Evolutionary conservation across 2,329 filamentous ascomycete species (phyloP), one percentile per base, ranked within the genome.

Genomic region (Nigrospora sphaerica): DNA sequence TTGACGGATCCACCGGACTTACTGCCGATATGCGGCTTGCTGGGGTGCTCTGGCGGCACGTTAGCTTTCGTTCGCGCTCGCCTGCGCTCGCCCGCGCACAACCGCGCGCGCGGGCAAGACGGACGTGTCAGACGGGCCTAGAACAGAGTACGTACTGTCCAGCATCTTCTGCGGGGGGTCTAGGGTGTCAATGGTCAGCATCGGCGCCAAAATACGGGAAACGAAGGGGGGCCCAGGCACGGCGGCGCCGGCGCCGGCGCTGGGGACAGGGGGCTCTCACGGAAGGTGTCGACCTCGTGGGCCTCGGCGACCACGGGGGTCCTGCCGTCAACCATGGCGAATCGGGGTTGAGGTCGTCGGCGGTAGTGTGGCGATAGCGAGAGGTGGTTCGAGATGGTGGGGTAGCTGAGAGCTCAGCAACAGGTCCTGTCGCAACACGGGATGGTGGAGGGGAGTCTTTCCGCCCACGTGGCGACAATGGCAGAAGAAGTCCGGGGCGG

Each of bases 201-300:
- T 28, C 23, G 6, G 10, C 5, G 23, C 23, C 23, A 9, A 9
- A 9, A 28, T 7, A 28, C 23, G 23, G 5, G 23, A 9, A 10
- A 28, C 23, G 23, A 9, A 28, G 23, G 23, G 10, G 6, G 6
- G 19, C 19, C 19, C 23, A 9, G 23, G 23, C 23, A 28, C 23
- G 23, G 23, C 23, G 23, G 23, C 23, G 23, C 23, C 23, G 23
- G 23, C 23, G 14, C 31, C 32, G 23, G 23, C 23, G 14, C 31
- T 17, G n/a, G 42, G 19, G 16, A 19, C 14, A 45, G 37, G 40
- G 45, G 42, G 19, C 19, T 55, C 80, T 75, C 69, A 84, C 80
- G 78, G 61, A 73, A 88, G 17, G 85, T 90, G 67, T 88, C 83
- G 57, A 89, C 85, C 62, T 83, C 70, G 67, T 89, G 85, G 60